Conservation (phyloP, 805 yeast species). For the Saccharomycopsis vini region DNA sequence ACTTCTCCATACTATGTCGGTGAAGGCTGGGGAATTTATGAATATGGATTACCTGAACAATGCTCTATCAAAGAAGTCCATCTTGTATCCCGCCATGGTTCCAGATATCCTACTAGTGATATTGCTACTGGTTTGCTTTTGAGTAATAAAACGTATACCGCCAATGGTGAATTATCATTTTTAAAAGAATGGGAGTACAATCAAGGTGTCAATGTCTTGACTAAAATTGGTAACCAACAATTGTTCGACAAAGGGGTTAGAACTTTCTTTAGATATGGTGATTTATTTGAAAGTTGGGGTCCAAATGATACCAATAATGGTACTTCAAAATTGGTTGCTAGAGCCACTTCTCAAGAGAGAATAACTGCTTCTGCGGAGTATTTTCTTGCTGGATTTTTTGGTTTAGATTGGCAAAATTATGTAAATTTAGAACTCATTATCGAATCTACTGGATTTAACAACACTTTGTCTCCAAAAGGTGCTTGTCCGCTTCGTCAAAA, state of each 20-base stretch:
- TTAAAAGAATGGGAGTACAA: conserved; percentile 33
- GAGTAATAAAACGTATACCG: conserved; percentile 24
- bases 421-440: conserved; percentile 20
- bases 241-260: conserved; percentile 21
- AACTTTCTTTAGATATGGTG: conserved; percentile 20
- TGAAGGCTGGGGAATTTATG: conserved; percentile 20
- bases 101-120: conserved; percentile 54
- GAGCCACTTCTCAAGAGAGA: conserved; percentile 37
- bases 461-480: conserved; percentile 19
- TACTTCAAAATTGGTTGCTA: conserved; percentile 18
- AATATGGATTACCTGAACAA: conserved; percentile 24
- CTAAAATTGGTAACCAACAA: conserved; percentile 21
- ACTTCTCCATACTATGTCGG: conserved; percentile 20
- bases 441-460: conserved; percentile 19
- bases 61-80: conserved; percentile 62
- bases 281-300: conserved; percentile 14
- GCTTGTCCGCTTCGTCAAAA: conserved; percentile 8
- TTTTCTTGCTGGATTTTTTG: conserved; percentile 43
- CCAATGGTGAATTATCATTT: conserved; percentile 43
- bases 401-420: conserved; percentile 23
- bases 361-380: conserved; percentile 39
- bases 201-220: conserved; percentile 18
- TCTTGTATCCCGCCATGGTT: conserved; percentile 69
- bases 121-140: conserved; percentile 25
- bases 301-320: conserved; percentile 1